Evolutionary conservation across 129 eudicot species (phyloP).

Genomic region (Calendula officinalis): DNA sequence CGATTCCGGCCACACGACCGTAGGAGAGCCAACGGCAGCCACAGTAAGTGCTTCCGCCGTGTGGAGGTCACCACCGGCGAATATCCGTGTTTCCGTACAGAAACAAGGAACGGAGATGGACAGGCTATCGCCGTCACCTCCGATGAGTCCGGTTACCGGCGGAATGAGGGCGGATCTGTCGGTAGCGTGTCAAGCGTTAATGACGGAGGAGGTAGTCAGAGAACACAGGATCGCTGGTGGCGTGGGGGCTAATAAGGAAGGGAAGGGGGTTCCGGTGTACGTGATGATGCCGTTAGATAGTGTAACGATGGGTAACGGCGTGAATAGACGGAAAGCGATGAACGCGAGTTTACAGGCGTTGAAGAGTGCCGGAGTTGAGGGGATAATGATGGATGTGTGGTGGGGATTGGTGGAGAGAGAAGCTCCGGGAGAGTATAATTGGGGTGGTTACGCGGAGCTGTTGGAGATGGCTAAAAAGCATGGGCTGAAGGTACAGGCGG

Average conservation of each 20-base stretch:
- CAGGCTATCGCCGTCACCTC: conserved; percentile 76
- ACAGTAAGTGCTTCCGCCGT: conserved; percentile 53
- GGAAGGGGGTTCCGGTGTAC: conserved; percentile 82
- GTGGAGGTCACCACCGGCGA: conserved; percentile 59
- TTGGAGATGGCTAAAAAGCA: conserved; percentile 80
- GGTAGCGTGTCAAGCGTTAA: conserved; percentile 74
- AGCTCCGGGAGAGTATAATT: conserved; percentile 69
- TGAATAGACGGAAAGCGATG: conserved; percentile 90
- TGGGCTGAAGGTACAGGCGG: conserved; percentile 93
- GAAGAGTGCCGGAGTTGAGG: conserved; percentile 96
- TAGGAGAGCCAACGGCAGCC: conserved; percentile 34
- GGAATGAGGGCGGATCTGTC: conserved; percentile 64
- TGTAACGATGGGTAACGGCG: conserved; percentile 58
- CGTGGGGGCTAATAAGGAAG: conserved; percentile 21
- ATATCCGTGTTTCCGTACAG: conserved; percentile 42
- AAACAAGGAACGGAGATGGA: conserved; percentile 34
- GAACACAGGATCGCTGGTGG: conserved; percentile 26
- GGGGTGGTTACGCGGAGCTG: conserved; percentile 88
- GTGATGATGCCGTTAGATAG: conserved; percentile 93
- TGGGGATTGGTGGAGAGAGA: conserved; percentile 98
- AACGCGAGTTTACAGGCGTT: conserved; percentile 86
- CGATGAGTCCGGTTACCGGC: conserved; percentile 61
- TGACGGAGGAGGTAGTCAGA: conserved; percentile 16
- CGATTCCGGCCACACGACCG: conserved; percentile 30
- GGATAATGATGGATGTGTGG: conserved; percentile 99